Conservation (phyloP, 352 stramenopile species). For the Phytophthora brassicae region DNA sequence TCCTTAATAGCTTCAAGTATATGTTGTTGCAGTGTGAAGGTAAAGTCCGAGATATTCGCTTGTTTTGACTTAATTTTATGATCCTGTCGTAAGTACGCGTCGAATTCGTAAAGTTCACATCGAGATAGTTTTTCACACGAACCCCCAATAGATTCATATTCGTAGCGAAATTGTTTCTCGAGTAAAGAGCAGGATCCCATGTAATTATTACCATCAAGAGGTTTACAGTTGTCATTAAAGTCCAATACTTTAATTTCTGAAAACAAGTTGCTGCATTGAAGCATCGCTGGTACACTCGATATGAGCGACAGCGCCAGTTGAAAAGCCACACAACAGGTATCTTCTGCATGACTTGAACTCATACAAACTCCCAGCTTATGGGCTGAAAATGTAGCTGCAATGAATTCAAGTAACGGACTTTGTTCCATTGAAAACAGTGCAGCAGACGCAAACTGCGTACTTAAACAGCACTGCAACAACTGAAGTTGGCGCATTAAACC, state of each 20-base stretch:
- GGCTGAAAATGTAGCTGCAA: slow-evolving; percentile 20
- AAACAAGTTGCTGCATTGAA: slow-evolving; percentile 30
- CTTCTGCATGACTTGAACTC: slow-evolving; percentile 37
- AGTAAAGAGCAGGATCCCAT: slow-evolving; percentile 37
- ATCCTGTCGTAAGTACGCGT: slow-evolving; percentile 2
- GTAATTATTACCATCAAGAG: background rate
- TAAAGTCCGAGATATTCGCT: slow-evolving; percentile 8
- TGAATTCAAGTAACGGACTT: slow-evolving; percentile 27
- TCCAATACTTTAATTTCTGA: slow-evolving; percentile 24
- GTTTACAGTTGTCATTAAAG: slow-evolving; percentile 10
- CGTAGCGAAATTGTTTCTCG: slow-evolving; percentile 36
- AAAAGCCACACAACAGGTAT: slow-evolving; percentile 44
- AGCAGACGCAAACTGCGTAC: slow-evolving; percentile 28
- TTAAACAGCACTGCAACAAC: slow-evolving; percentile 40
- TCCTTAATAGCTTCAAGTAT: slow-evolving; percentile 43
- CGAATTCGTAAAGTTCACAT: slow-evolving; percentile 32
- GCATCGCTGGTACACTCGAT: slow-evolving; percentile 39
- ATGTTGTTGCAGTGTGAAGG: slow-evolving; percentile 31
- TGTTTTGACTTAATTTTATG: background rate
- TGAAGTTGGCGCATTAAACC: slow-evolving; percentile 15
- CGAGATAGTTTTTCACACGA: slow-evolving; percentile 31
- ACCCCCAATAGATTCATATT: slow-evolving; percentile 35
- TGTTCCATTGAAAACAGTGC: slow-evolving; percentile 11
- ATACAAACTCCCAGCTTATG: slow-evolving; percentile 27
- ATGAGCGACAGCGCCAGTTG: slow-evolving; percentile 34